Evolutionary conservation across 192 early-diverging fungal species (phyloP).

Genomic region (Coemansia sp.): DNA sequence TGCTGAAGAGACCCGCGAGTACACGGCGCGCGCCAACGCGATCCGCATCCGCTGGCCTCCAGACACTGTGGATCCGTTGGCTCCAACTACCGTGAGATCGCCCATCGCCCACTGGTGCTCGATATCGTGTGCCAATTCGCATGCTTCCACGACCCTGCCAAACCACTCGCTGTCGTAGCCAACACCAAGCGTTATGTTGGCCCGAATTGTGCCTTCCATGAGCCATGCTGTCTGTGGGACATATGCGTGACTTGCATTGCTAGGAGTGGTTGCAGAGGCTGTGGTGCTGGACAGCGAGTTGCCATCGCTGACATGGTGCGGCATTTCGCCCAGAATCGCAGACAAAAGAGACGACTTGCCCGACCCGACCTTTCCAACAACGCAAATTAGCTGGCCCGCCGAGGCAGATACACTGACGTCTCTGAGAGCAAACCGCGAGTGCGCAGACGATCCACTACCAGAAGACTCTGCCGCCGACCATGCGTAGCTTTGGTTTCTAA

Average conservation of each 20-base stretch:
- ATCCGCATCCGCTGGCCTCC: slow-evolving; percentile 71
- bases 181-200: slow-evolving; percentile 47
- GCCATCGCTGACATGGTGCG: not conserved
- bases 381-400: slow-evolving; percentile 62
- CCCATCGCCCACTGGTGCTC: slow-evolving; percentile 14
- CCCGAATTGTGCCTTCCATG: slow-evolving; percentile 46
- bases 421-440: slow-evolving; percentile 50
- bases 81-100: slow-evolving; percentile 60
- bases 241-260: not conserved
- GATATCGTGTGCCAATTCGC: slow-evolving; percentile 38
- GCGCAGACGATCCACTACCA: too few species aligned
- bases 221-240: slow-evolving; percentile 52
- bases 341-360: slow-evolving; percentile 81
- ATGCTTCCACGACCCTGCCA: slow-evolving; percentile 7
- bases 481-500: slow-evolving; percentile 8
- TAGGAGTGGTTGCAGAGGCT: not conserved
- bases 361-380: slow-evolving; percentile 81
- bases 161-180: slow-evolving; percentile 36
- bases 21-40: slow-evolving; percentile 69
- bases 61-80: slow-evolving; percentile 58
- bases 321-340: slow-evolving; percentile 79
- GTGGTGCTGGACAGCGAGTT: not conserved
- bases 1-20: slow-evolving; percentile 63
- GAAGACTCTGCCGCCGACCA: not conserved
- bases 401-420: slow-evolving; percentile 61